phyloP scores from a whole-genome alignment of 2,329 filamentous ascomycete species.

The Botrytis aclada region DNA sequence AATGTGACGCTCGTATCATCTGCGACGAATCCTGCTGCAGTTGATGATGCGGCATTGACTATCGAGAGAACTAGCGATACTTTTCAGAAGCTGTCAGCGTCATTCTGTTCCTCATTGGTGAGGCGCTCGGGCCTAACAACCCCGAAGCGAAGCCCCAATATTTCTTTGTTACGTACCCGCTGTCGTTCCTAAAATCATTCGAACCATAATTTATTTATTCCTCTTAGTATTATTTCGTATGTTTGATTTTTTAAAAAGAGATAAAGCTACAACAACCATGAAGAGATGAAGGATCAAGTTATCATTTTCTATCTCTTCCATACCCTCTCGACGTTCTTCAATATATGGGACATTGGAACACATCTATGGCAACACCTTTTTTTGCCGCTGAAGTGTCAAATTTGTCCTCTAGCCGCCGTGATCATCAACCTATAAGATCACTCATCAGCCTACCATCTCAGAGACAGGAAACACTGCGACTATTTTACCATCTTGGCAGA shows the following conservation, averaged over 20 bases:
- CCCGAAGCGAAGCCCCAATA: background rate
- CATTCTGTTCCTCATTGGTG: background rate
- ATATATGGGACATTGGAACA: background rate
- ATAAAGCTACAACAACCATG: background rate
- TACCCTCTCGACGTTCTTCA: background rate
- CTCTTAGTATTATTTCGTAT: background rate
- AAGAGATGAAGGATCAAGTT: background rate
- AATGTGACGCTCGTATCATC: slow-evolving; percentile 47
- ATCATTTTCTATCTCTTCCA: background rate
- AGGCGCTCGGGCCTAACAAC: background rate
- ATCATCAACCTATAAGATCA: background rate
- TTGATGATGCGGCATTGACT: background rate
- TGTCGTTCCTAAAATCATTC: background rate
- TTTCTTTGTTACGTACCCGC: slow-evolving; percentile 6
- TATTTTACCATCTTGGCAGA: background rate
- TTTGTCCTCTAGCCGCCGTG: slow-evolving; percentile 9
- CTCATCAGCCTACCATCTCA: background rate
- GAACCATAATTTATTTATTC: slow-evolving; percentile 8
- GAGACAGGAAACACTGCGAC: slow-evolving; percentile 1
- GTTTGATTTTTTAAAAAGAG: background rate
- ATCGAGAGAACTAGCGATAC: slow-evolving; percentile 11
- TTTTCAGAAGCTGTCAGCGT: slow-evolving; percentile 3
- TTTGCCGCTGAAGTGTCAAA: background rate
- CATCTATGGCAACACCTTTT: background rate
- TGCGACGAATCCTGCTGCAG: slow-evolving; percentile 41